Base-by-base conservation (phyloP, 2,329 filamentous ascomycete genomes). In the Fonsecaea monophora region DNA sequence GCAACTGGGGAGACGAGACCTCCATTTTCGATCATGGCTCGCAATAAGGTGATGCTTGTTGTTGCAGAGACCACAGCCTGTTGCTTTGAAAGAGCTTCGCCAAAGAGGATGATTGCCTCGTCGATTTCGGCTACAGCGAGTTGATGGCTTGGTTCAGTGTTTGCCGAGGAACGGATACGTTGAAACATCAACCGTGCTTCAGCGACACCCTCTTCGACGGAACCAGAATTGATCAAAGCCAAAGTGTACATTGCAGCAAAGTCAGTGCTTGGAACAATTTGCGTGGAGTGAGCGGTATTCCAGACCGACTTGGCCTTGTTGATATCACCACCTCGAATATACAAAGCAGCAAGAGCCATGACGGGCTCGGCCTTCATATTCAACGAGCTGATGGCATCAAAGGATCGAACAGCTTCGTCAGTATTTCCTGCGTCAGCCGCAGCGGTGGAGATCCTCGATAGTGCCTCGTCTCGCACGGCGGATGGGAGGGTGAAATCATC, bases 161-260 rank as follows among this genome's bases (percentile, higher is more conserved):
- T 76, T 59, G 85, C 83, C 25, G 85, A 82, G 65, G 87, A 86
- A 67, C 91, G 89, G 72, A 97, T 92, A 68, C 91, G 89, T 75
- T 89, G 84, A 78, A 97, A 96, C 92, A 97, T 96, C 75, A 89
- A 83, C 73, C 95, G 91, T 9, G 91, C 89, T 76, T 95, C 88
- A 12, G 85, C 82, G 66, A 98, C 80, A 58, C 90, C 95, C 75
- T 94, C 92, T n/a, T 90, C 88, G 57, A 94, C 86, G 74, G 93
- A 89, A 50, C 93, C 92, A 69, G 91, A 92, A 62, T 92, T 91
- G 75, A 98, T 90, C 78, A 98, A 84, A 56, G 93, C 92, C 65
- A 96, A 88, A 13, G 91, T 88, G 75, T 94, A 97, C 92, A 97
- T 97, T 65, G 92, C 87, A 12, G 92, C 90, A 78, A 96, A 90